Evolutionary conservation across 768 basidiomycete genomes (phyloP).

Genomic region (Megacollybia marginata): DNA sequence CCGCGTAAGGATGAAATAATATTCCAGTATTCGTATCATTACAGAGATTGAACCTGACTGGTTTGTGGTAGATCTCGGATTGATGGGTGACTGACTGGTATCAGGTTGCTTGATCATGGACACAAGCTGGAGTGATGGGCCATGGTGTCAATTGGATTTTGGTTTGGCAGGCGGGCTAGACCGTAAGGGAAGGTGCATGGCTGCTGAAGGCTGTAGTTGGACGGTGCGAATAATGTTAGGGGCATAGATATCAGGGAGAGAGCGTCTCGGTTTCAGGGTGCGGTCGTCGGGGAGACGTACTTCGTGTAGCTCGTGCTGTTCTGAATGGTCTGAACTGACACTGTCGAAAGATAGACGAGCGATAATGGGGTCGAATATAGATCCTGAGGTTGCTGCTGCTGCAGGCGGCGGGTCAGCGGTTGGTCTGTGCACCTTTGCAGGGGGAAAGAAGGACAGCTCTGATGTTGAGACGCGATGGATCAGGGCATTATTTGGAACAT

Average conservation of each 20-base stretch:
- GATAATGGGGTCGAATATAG: conserved; percentile 48
- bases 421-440: conserved; percentile 20
- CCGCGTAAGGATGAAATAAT: conserved; percentile 9
- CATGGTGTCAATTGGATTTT: not conserved
- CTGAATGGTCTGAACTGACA: conserved; percentile 33
- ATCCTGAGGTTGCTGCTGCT: conserved; percentile 38
- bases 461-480: conserved; percentile 42
- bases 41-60: conserved; percentile 96
- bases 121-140: conserved; percentile 6
- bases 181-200: conserved; percentile 37
- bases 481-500: conserved; percentile 14
- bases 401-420: conserved; percentile 3
- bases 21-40: conserved; percentile 73
- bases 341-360: conserved; percentile 50
- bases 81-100: not conserved
- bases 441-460: conserved; percentile 50
- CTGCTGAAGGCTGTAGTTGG: conserved; percentile 48
- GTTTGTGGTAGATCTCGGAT: conserved; percentile 29
- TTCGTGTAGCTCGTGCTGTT: conserved; percentile 39
- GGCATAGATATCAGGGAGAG: no score
- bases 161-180: not conserved
- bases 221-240: conserved; percentile 28
- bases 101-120: conserved; percentile 25
- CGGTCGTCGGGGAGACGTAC: conserved; percentile 14
- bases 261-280: no score